phyloP scores from a whole-genome alignment of 805 yeast genomes.

The Barnettozyma californica region DNA sequence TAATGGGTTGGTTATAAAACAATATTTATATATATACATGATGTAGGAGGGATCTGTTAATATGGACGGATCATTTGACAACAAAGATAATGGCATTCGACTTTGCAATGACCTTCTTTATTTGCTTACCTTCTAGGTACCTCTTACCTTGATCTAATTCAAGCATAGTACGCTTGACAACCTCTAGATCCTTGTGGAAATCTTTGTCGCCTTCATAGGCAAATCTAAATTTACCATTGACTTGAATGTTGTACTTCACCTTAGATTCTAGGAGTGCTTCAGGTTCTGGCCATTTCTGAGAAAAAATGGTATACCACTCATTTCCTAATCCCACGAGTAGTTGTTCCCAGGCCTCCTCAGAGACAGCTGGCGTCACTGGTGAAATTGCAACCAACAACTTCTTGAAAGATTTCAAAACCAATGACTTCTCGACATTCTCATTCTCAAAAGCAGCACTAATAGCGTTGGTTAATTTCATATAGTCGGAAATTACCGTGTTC shows the following conservation, averaged over 20 bases:
- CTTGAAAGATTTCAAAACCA: slow-evolving; percentile 45
- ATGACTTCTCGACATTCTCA: slow-evolving; percentile 29
- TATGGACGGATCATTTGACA: slow-evolving; percentile 3
- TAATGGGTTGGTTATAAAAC: background rate
- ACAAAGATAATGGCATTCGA: slow-evolving; percentile 26
- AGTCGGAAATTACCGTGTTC: slow-evolving; percentile 85
- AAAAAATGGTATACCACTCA: slow-evolving; percentile 47
- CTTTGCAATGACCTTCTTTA: slow-evolving; percentile 54
- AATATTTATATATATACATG: background rate
- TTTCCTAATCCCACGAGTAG: slow-evolving; percentile 24
- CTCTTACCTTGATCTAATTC: slow-evolving; percentile 33
- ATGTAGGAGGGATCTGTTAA: no score
- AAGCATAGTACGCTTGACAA: slow-evolving; percentile 31
- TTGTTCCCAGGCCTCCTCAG: slow-evolving; percentile 77
- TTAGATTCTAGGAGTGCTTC: slow-evolving; percentile 34
- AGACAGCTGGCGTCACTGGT: slow-evolving; percentile 76
- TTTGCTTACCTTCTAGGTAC: slow-evolving; percentile 34
- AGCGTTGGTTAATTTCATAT: slow-evolving; percentile 72
- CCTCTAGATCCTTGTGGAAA: slow-evolving; percentile 32
- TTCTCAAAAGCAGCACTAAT: slow-evolving; percentile 36
- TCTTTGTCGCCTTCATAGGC: slow-evolving; percentile 33
- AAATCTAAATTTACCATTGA: slow-evolving; percentile 68
- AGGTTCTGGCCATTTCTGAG: slow-evolving; percentile 59
- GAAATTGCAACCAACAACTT: slow-evolving; percentile 59
- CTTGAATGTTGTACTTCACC: slow-evolving; percentile 50